Conservation (phyloP, 352 stramenopile species). For the Phytophthora hibernalis region DNA sequence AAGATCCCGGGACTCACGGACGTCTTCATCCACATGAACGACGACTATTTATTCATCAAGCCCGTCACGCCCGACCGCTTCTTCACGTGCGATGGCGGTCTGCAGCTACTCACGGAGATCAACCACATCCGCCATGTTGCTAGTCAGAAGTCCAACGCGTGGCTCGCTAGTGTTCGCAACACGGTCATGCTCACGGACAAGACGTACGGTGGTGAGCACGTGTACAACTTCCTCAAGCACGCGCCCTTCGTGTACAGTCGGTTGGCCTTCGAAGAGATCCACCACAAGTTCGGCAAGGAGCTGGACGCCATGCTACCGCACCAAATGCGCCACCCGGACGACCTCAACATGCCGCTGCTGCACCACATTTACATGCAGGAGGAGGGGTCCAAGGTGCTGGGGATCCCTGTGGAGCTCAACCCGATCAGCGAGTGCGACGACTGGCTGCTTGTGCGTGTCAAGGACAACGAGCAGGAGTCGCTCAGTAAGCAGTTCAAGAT, state of each 20-base stretch:
- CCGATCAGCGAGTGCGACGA: constrained; percentile 76
- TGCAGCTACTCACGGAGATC: constrained; percentile 81
- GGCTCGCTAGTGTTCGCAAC: constrained; percentile 82
- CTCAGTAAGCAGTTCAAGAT: constrained; percentile 43
- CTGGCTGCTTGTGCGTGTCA: constrained; percentile 79
- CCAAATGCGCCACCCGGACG: constrained; percentile 69
- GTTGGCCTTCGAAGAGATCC: constrained; percentile 74
- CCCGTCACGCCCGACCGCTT: constrained; percentile 80
- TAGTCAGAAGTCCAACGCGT: constrained; percentile 68
- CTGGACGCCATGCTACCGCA: constrained; percentile 65
- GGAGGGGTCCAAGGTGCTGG: constrained; percentile 62
- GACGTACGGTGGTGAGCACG: constrained; percentile 84
- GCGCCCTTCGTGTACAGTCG: constrained; percentile 86
- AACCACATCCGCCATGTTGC: constrained; percentile 84
- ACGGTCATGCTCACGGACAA: constrained; percentile 72
- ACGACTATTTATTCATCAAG: constrained; percentile 92
- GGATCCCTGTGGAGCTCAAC: constrained; percentile 75
- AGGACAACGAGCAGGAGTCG: constrained; percentile 54
- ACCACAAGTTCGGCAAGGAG: constrained; percentile 66
- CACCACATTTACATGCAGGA: constrained; percentile 90
- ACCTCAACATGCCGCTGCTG: constrained; percentile 85
- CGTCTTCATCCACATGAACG: constrained; percentile 91
- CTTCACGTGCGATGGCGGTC: constrained; percentile 84
- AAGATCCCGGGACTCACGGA: constrained; percentile 86
- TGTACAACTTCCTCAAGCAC: constrained; percentile 90